Percentiles rank a stretch among this genome's conserved stretches.
phyloP scores from a whole-genome alignment of 345 rosid genomes.

The Arabis alpina region DNA sequence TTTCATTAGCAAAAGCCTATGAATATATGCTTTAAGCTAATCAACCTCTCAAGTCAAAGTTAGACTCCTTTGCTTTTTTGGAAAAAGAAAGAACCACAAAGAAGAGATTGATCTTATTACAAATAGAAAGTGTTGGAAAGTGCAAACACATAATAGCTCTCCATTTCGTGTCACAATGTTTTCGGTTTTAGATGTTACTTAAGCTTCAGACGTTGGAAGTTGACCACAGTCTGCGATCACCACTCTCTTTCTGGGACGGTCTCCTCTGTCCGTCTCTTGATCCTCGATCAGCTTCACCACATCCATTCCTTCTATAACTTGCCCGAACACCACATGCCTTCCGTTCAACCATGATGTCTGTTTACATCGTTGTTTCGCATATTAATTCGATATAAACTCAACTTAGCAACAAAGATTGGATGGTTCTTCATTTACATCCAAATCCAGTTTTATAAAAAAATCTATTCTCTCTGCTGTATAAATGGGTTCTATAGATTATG shows the following conservation, averaged over 20 bases:
- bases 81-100: background rate
- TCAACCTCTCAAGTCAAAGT: slow-evolving; percentile 6
- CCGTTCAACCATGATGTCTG: slow-evolving; percentile 98
- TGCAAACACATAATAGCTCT: slow-evolving; percentile 26
- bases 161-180: slow-evolving; percentile 17
- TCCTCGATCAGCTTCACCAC: slow-evolving; percentile 70
- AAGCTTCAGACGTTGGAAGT: slow-evolving; percentile 72
- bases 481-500: background rate
- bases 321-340: slow-evolving; percentile 97
- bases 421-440: background rate
- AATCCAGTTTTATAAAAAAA: too few species aligned
- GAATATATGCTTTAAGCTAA: background rate
- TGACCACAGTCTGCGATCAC: slow-evolving; percentile 87
- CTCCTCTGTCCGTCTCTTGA: slow-evolving; percentile 93
- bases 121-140: slow-evolving; percentile 26
- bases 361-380: slow-evolving; percentile 25
- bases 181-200: slow-evolving; percentile 22
- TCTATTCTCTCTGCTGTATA: background rate
- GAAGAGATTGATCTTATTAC: slow-evolving; percentile 21
- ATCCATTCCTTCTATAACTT: slow-evolving; percentile 96
- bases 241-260: slow-evolving; percentile 89
- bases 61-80: background rate
- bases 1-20: background rate
- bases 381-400: background rate
- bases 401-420: background rate